These are phyloP conservation scores for Venturia nashicola DNA, from an alignment of 2,329 filamentous ascomycete genomes.

Conservation along the genomic window DNA sequence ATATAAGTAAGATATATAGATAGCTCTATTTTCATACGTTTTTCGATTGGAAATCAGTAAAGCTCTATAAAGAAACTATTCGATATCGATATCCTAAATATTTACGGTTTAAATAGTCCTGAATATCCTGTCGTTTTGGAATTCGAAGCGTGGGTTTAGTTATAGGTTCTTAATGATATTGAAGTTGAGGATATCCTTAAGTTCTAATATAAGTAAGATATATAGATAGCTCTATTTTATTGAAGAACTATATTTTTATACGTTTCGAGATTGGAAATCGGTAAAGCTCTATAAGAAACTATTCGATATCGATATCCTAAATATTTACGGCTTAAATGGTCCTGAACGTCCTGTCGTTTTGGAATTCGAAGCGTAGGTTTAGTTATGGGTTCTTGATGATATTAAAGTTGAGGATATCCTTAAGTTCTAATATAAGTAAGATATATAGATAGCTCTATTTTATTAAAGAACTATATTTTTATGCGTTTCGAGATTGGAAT, in stretches of 20 bases:
- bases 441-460: too few relatives aligned
- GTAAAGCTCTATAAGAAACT: conserved; percentile 9
- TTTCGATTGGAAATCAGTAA: too few relatives aligned
- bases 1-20: too few relatives aligned
- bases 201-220: too few relatives aligned
- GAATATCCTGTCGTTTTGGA: background rate
- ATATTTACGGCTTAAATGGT: conserved; percentile 3
- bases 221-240: too few relatives aligned
- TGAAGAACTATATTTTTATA: too few relatives aligned
- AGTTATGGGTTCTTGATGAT: conserved; percentile 1
- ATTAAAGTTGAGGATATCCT: conserved; percentile 4
- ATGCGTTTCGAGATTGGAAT: too few relatives aligned
- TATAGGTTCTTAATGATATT: conserved; percentile 4
- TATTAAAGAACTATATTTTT: too few relatives aligned
- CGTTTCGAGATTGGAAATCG: too few relatives aligned
- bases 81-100: conserved; percentile 3
- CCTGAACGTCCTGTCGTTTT: background rate
- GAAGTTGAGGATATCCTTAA: conserved; percentile 5
- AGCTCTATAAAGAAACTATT: conserved; percentile 9
- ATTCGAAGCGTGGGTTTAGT: conserved; percentile 7
- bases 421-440: conserved; percentile 3
- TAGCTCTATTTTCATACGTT: too few relatives aligned
- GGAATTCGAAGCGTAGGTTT: conserved; percentile 7
- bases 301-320: conserved; percentile 3
- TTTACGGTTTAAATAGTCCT: background rate